phyloP scores from a whole-genome alignment of 495 filamentous ascomycete species.

The Trichoderma erinaceum region DNA sequence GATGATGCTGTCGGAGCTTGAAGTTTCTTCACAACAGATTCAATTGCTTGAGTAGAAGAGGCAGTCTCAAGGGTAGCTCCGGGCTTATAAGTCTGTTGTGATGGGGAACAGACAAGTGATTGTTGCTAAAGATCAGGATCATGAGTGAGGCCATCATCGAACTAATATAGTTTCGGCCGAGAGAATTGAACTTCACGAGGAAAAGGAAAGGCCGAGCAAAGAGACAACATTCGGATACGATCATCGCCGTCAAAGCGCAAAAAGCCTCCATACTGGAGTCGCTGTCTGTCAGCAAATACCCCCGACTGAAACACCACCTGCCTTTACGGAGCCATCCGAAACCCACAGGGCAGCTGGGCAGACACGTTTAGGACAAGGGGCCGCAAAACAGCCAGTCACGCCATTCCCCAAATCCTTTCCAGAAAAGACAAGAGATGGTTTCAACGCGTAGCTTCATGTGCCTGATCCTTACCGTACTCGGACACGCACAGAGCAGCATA shows the following conservation, averaged over 20 bases:
- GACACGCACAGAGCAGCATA: too few species aligned
- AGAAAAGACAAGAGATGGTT: too few species aligned
- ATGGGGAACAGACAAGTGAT: not conserved
- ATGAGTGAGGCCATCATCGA: not conserved
- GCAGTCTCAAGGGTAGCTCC: not conserved
- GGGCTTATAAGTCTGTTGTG: not conserved
- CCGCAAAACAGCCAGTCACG: not conserved
- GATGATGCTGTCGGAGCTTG: not conserved
- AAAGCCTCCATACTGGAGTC: not conserved
- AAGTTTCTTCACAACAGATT: not conserved
- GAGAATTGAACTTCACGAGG: not conserved
- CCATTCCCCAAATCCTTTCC: too few species aligned
- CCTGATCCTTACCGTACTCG: too few species aligned
- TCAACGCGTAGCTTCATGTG: too few species aligned
- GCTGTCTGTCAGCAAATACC: not conserved
- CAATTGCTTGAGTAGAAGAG: not conserved
- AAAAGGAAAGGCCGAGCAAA: not conserved
- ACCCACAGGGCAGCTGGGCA: not conserved
- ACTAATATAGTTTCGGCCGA: not conserved
- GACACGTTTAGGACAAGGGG: not conserved
- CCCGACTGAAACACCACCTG: constrained; percentile 12
- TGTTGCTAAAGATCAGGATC: not conserved
- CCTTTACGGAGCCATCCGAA: constrained; percentile 6
- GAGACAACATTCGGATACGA: not conserved
- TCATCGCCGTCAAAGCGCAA: not conserved